Evolutionary conservation across 2,329 filamentous ascomycete genomes (phyloP), one percentile per base, ranked within the genome.

Genomic region (Exophiala sideris): DNA sequence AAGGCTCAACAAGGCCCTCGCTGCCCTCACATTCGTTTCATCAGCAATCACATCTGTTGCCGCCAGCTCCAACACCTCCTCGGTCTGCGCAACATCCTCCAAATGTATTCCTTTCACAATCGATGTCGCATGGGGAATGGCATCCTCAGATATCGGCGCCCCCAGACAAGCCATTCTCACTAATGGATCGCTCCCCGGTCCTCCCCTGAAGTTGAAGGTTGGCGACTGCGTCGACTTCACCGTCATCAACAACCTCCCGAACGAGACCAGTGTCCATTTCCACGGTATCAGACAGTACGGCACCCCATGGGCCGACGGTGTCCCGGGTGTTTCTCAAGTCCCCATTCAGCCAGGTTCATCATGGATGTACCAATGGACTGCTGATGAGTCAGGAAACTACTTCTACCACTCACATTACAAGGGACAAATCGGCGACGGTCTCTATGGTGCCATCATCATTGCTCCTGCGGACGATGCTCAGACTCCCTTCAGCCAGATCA

Each of bases 211-310:
- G 59, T 82, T 84, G 58, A 89, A 88, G 60, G 83, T 88, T 59
- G 87, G 86, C 16, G 89, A 94, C 62, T 82, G 79, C 1, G 69
- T 94, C 7, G 68, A 89, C 51, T 81, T 91, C 40, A 82, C 88
- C 32, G 76, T 90, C 47, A 73, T 82, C 61, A 92, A 92, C 62
- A 76, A 79, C 18, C 81, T 87, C 0, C 73, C 75, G 10, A 87
- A 90, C 60, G 68, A 80, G 61, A 80, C 78, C 10, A 86, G 85
- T 35, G 75, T 91, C 4, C 88, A 92, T 66, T 91, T 88, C 68
- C 88, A 92, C 62, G 88, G 88, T 12, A 77, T 92, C 58, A 89
- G 83, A 65, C 87, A 90, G 66, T 88, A 88, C 61, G 86, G 86
- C 9, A 88, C 86, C 0, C 88, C 83, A 54, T 78, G 78, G 52